phyloP scores from a whole-genome alignment of 2,329 filamentous ascomycete genomes.

The Cladosporium cucumerinum region DNA sequence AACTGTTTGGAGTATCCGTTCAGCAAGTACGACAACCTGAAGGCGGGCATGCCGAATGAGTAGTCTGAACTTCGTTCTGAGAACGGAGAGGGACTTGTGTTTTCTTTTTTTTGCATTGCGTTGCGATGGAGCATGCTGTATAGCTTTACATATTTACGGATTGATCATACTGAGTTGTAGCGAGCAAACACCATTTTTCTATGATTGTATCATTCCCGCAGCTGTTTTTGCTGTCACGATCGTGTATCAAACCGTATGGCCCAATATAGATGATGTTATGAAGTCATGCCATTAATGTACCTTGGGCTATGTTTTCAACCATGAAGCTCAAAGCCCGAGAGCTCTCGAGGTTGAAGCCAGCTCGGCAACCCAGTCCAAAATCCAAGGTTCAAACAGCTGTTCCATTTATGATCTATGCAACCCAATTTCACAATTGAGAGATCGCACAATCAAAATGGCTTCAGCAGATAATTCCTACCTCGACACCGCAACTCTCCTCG shows the following conservation, averaged over 20 bases:
- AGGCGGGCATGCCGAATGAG: constrained; percentile 36
- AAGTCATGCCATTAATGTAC: background rate
- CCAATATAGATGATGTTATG: background rate
- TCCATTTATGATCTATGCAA: background rate
- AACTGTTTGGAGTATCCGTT: constrained; percentile 51
- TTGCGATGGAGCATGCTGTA: background rate
- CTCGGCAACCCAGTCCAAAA: background rate
- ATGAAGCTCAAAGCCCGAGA: background rate
- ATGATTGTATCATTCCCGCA: background rate
- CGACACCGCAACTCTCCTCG: constrained; percentile 89
- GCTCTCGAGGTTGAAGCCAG: background rate
- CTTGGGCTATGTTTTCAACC: no score
- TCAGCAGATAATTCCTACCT: constrained; percentile 59
- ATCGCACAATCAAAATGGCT: background rate
- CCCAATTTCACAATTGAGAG: background rate
- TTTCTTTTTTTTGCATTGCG: background rate
- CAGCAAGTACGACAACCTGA: constrained; percentile 54
- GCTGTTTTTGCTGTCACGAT: background rate
- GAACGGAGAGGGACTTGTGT: background rate
- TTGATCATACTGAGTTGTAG: background rate
- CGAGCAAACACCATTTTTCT: background rate
- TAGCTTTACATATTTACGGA: background rate
- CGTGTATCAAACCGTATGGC: background rate
- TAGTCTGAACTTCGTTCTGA: background rate
- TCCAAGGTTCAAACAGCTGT: background rate